phyloP scores from a whole-genome alignment of 1,284 basidiomycete genomes.

The Irpex lacteus region DNA sequence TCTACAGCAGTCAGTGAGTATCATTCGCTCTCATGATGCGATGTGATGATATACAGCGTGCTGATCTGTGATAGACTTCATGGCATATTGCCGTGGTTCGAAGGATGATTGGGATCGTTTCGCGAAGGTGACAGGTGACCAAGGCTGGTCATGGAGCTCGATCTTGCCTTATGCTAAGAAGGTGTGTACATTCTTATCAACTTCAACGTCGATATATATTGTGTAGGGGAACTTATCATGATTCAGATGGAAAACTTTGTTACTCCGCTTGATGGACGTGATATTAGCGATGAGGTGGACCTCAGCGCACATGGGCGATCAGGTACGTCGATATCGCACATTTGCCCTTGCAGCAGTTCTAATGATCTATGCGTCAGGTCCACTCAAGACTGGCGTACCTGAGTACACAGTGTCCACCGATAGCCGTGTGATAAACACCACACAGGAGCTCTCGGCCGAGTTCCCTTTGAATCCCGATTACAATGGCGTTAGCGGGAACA shows the following conservation, averaged over 20 bases:
- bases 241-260: neutral
- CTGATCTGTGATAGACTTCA: conserved; percentile 19
- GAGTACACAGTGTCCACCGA: neutral
- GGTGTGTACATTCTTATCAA: conserved; percentile 19
- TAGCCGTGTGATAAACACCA: conserved; percentile 1
- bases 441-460: neutral
- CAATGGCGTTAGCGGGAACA: neutral
- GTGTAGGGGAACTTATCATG: neutral
- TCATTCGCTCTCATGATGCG: neutral
- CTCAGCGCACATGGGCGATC: neutral
- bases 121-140: conserved; percentile 26
- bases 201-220: no score
- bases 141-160: conserved; percentile 30
- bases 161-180: conserved; percentile 24
- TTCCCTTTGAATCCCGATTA: conserved; percentile 4
- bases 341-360: neutral
- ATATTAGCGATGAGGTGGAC: neutral
- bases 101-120: conserved; percentile 29
- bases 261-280: neutral
- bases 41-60: neutral
- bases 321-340: neutral
- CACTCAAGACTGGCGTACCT: neutral
- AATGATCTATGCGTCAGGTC: neutral
- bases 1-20: conserved; percentile 13
- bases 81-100: conserved; percentile 30